Base-by-base conservation (phyloP, 2,329 filamentous ascomycete species). In the Aureobasidium namibiae region DNA sequence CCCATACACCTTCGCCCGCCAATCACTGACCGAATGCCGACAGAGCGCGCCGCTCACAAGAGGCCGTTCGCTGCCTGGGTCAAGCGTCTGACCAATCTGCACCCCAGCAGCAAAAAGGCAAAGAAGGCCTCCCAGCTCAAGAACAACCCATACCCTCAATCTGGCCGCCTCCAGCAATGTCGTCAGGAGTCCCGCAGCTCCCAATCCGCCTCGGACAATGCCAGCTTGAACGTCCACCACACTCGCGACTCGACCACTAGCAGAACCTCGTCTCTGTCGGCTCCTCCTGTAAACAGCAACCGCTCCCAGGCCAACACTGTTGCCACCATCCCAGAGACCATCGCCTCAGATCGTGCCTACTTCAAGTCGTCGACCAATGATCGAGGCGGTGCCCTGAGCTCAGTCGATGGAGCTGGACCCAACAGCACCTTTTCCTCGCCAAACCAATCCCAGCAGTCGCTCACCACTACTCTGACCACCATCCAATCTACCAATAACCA, bases 1-100 rank as follows among this genome's bases (percentile, higher is more conserved):
- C 10, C 16, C 31, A 6, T 10, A 18, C 26, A 10, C 6, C 16
- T 14, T 21, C 33, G 53, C 41, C 18, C 41, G 2, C 31, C 13
- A 41, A 36, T 41, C 53, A 39, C 53, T 56, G 41, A 56, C 29
- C 11, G 18, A 29, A 56, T 56, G 53, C 33, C 74, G 63, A 66
- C 74, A 91, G 88, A 91, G 72, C 83, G 85, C 65, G 80, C 85
- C 69, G 82, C 82, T 67, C 88, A 90, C 65, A 87, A 91, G 67
- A 85, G 89, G 64, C 92, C 92, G 24, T 97, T 97, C 71, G 84
- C 92, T 48, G 89, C 86, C 65, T 95, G 92, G 88, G 90, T 99
- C 79, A 95, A 92, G 80, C 92, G 92, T 69, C 83, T 97, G 60
- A 86, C 91, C 62, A 92, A 87, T 72, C 87, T 96, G 75, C 71